Base-by-base conservation (phyloP, 345 rosid genomes). In the Acer yangbiense region DNA sequence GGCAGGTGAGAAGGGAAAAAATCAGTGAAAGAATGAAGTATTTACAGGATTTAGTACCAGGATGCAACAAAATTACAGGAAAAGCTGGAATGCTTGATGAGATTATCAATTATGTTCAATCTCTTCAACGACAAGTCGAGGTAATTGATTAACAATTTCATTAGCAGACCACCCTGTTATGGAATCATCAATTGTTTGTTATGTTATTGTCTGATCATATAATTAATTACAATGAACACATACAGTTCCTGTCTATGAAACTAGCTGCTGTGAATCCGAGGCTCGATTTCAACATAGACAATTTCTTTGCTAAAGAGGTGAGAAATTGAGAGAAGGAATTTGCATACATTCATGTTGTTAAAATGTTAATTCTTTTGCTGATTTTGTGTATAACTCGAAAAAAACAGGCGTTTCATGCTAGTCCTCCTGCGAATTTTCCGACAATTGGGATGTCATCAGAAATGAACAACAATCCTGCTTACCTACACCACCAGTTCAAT, bases 11-110 rank as follows among this genome's bases (percentile, higher is more conserved):
- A 80, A 86, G 97, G 83, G 97, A 92, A 79, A 92, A 89, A 79
- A 92, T 92, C 74, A 92, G 94, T 75, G 94, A 92, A 75, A 88
- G 97, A 79, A 92, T 92, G 97, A 92, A 88, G 82, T 90, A 88
- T 79, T 82, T 92, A 84, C 97, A 92, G 68, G 94, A 89, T 83
- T 87, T 92, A 77, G 97, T 92, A 10, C 97, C 94, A 0, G 93
- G 97, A 5, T 92, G 97, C 79, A 82, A 85, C 85, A 90, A 89
- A 80, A 86, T 89, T 62, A 88, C 89, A 0, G 94, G 97, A 41
- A 92, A 92, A 69, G 94, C 94, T 18, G 97, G 97, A 67, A 92
- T 92, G 97, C 94, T 92, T 72, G 97, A 92, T 69, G 97, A 92
- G 79, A 92, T 90, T 71, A 92, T 90, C 68, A 92, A 89, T 78